phyloP scores from a whole-genome alignment of 495 filamentous ascomycete genomes.

The Haplographium delicatum region DNA sequence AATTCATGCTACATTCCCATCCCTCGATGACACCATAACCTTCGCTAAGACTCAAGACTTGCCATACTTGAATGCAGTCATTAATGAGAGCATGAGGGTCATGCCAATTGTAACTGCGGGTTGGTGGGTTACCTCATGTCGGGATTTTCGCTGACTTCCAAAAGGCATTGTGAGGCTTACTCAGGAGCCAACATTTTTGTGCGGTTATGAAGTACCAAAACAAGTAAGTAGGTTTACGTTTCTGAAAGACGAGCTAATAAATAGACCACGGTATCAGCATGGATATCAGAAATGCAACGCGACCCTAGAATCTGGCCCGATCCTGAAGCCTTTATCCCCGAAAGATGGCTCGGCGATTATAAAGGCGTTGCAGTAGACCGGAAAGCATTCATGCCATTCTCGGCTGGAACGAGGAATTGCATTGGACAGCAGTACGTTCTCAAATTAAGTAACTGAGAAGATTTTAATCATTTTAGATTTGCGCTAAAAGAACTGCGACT shows the following conservation, averaged over 20 bases:
- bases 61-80: constrained; percentile 14
- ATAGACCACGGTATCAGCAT: constrained; percentile 14
- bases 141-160: background rate
- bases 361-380: constrained; percentile 30
- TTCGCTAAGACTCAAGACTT: constrained; percentile 14
- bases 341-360: constrained; percentile 34
- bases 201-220: constrained; percentile 14
- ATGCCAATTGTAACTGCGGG: constrained; percentile 14
- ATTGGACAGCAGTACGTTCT: constrained; percentile 38
- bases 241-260: background rate
- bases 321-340: constrained; percentile 35
- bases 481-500: constrained; percentile 19
- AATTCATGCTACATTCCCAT: constrained; percentile 10
- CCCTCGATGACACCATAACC: constrained; percentile 9
- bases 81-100: constrained; percentile 20
- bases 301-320: constrained; percentile 28
- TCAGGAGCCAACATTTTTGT: constrained; percentile 5
- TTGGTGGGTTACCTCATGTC: background rate
- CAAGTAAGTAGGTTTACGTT: constrained; percentile 5
- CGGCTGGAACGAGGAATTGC: constrained; percentile 43
- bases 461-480: constrained; percentile 4
- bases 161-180: constrained; percentile 9
- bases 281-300: background rate
- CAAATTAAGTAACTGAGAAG: background rate
- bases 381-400: constrained; percentile 40